Percentiles rank a stretch among this genome's conserved stretches.
These are phyloP conservation scores for Pythium rishiriense DNA, from an alignment of 352 stramenopile genomes.

Conservation along the genomic window DNA sequence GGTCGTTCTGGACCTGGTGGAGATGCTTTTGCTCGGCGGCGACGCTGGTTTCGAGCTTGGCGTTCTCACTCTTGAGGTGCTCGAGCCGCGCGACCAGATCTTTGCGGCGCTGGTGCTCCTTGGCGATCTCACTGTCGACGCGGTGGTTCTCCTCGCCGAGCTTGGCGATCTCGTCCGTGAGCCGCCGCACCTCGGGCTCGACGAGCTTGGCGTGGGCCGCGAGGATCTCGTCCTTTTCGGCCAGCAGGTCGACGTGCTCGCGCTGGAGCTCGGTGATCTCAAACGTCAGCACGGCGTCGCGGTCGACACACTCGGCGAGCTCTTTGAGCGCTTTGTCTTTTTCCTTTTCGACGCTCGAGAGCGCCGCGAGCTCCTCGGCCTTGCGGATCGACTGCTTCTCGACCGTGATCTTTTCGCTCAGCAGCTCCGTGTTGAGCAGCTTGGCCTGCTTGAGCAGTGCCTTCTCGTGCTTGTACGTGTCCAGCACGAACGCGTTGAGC, in stretches of 20 bases:
- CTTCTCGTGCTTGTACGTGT: slow-evolving; percentile 85
- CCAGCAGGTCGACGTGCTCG: slow-evolving; percentile 70
- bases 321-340: slow-evolving; percentile 81
- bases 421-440: slow-evolving; percentile 78
- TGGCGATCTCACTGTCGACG: slow-evolving; percentile 67
- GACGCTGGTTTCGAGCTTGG: slow-evolving; percentile 45
- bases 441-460: slow-evolving; percentile 79
- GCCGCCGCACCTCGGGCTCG: slow-evolving; percentile 78
- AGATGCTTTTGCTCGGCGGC: slow-evolving; percentile 60
- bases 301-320: slow-evolving; percentile 71
- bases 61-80: slow-evolving; percentile 65
- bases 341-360: slow-evolving; percentile 75
- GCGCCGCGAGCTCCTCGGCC: slow-evolving; percentile 71
- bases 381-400: slow-evolving; percentile 88
- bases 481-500: slow-evolving; percentile 67
- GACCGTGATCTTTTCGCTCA: slow-evolving; percentile 84
- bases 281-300: slow-evolving; percentile 83
- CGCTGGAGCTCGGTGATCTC: slow-evolving; percentile 88
- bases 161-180: slow-evolving; percentile 64
- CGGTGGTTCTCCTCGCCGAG: slow-evolving; percentile 71
- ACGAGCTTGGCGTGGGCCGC: slow-evolving; percentile 80
- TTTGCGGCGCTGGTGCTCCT: slow-evolving; percentile 62
- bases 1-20: slow-evolving; percentile 67
- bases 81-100: slow-evolving; percentile 64
- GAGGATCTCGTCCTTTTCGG: slow-evolving; percentile 74